These are phyloP conservation scores for Arachnomyces sp. DNA, from an alignment of 2,329 filamentous ascomycete genomes.

Conservation along the genomic window DNA sequence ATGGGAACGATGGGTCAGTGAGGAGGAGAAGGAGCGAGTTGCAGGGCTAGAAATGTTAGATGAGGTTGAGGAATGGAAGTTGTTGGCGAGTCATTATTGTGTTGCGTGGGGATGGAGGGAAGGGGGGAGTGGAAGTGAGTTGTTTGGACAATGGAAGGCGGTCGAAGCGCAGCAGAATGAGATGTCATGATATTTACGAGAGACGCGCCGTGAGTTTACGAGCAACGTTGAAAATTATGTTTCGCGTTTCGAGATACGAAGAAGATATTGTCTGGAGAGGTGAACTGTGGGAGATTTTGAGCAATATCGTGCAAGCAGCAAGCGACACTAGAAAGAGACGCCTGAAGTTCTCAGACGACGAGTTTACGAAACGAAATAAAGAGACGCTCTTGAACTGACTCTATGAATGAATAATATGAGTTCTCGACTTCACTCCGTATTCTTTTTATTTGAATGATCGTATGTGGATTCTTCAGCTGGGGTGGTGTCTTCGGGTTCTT, in stretches of 20 bases:
- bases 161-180: constrained; percentile 22
- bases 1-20: constrained; percentile 65
- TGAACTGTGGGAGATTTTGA: too few relatives aligned
- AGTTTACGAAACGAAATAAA: constrained; percentile 25
- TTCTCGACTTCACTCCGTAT: too few relatives aligned
- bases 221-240: too few relatives aligned
- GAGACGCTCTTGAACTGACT: constrained; percentile 25
- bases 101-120: constrained; percentile 80
- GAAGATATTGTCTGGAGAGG: too few relatives aligned
- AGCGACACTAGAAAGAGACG: constrained; percentile 27
- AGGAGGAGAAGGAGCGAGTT: constrained; percentile 68
- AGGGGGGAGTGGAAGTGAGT: constrained; percentile 14
- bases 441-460: too few relatives aligned
- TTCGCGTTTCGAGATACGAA: too few relatives aligned
- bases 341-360: constrained; percentile 28
- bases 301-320: constrained; percentile 29
- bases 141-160: constrained; percentile 30
- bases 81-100: constrained; percentile 82
- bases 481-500: too few relatives aligned
- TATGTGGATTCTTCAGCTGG: too few relatives aligned
- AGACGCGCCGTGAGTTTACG: neutral
- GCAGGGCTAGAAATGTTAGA: constrained; percentile 78
- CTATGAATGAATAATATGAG: constrained; percentile 33
- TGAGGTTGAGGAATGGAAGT: constrained; percentile 87
- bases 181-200: constrained; percentile 7